phyloP scores from a whole-genome alignment of 176 grass and related monocot genomes.

The Carex scoparia region DNA sequence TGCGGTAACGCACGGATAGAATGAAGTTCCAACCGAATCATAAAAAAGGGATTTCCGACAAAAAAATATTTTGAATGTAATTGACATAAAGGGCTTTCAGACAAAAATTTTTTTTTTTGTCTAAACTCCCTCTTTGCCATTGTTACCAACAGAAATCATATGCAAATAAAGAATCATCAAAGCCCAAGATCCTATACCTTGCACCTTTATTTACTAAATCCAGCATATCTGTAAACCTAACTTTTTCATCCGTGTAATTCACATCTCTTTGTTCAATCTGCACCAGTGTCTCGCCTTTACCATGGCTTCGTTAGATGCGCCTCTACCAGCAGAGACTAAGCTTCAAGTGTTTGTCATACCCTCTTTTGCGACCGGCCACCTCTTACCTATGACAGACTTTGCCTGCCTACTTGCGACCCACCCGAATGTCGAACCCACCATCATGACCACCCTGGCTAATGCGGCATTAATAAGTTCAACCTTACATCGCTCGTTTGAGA shows the following conservation, averaged over 20 bases:
- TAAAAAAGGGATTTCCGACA: no score
- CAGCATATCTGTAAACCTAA: neutral
- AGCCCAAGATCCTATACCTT: neutral
- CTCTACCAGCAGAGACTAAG: neutral
- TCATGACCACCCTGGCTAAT: constrained; percentile 31
- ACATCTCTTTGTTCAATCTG: neutral
- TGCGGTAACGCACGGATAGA: no score
- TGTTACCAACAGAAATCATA: neutral
- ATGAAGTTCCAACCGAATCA: no score
- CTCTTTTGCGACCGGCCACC: constrained; percentile 61
- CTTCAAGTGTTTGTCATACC: constrained; percentile 72
- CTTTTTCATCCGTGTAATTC: neutral
- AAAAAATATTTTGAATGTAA: no score
- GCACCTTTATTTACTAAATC: neutral
- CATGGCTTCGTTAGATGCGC: neutral
- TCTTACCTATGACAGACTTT: constrained; percentile 63
- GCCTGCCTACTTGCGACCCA: constrained; percentile 42
- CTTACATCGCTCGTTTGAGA: constrained; percentile 16
- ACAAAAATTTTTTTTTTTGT: no score
- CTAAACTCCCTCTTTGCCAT: neutral
- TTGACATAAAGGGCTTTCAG: neutral
- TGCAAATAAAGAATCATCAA: neutral
- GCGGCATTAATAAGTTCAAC: constrained; percentile 9
- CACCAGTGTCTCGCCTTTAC: neutral
- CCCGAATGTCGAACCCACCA: constrained; percentile 27